Evolutionary conservation across 2,329 filamentous ascomycete genomes (phyloP).

Genomic region (Metarhizium sp.): DNA sequence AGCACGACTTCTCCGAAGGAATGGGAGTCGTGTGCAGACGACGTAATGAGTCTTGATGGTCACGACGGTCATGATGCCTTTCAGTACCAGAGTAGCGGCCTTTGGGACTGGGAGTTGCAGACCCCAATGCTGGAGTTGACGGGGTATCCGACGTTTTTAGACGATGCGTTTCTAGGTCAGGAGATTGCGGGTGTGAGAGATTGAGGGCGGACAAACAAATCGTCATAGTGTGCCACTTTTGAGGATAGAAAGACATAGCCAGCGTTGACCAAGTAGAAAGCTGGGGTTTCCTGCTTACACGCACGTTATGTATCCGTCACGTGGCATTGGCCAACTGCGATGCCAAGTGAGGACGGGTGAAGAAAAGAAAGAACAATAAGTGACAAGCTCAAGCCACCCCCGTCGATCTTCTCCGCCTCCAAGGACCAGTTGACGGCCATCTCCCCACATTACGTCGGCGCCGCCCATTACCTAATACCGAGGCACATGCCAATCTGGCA

Average conservation of each 20-base stretch:
- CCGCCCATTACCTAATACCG: not conserved
- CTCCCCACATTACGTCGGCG: not conserved
- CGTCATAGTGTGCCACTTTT: too few relatives aligned
- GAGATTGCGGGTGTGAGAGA: not conserved
- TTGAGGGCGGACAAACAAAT: too few relatives aligned
- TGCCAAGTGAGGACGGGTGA: too few relatives aligned
- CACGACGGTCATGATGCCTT: not conserved
- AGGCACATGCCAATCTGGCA: slow-evolving; percentile 14
- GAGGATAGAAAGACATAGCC: too few relatives aligned
- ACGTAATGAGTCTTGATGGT: not conserved
- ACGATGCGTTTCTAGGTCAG: not conserved
- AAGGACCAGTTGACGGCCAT: not conserved
- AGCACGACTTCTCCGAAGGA: not conserved
- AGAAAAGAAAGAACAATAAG: not conserved
- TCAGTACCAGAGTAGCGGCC: not conserved
- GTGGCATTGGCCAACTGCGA: too few relatives aligned
- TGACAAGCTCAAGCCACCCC: not conserved
- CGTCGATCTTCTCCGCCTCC: not conserved
- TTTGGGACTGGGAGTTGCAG: slow-evolving; percentile 3
- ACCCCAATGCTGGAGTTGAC: slow-evolving; percentile 3
- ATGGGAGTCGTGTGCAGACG: not conserved
- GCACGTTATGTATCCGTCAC: too few relatives aligned
- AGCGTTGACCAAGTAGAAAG: too few relatives aligned
- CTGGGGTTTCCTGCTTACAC: too few relatives aligned
- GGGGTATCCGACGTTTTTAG: slow-evolving; percentile 6